phyloP scores from a whole-genome alignment of 306 rosid genomes.

The Rubus parviflorus region DNA sequence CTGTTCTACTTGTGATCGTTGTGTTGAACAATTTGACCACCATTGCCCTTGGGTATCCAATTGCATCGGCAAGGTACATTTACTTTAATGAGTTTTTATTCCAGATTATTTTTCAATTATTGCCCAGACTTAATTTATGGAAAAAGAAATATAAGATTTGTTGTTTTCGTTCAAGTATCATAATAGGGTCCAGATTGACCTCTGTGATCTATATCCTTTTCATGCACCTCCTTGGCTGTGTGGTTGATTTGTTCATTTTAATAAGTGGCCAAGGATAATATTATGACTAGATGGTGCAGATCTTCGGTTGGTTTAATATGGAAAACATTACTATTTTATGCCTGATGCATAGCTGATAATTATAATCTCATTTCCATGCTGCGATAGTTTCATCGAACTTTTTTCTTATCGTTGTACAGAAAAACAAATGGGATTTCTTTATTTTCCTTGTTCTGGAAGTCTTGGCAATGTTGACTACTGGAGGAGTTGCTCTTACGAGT shows the following conservation, averaged over 20 bases:
- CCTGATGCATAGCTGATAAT: neutral
- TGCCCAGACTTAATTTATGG: neutral
- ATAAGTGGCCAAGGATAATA: neutral
- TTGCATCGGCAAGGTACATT: slow-evolving; percentile 94
- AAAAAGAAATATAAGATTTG: slow-evolving; percentile 4
- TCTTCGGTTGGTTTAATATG: neutral
- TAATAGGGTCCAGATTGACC: neutral
- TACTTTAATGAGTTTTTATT: slow-evolving; percentile 13
- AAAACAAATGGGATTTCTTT: slow-evolving; percentile 94
- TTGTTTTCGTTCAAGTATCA: neutral
- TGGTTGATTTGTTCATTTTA: neutral
- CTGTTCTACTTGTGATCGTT: slow-evolving; percentile 89
- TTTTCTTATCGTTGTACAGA: slow-evolving; percentile 52
- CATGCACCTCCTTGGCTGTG: neutral
- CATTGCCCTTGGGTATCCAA: slow-evolving; percentile 99
- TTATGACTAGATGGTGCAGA: neutral
- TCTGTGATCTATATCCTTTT: neutral
- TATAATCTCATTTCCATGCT: neutral
- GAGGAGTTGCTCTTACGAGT: slow-evolving; percentile 79
- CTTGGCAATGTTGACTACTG: slow-evolving; percentile 85
- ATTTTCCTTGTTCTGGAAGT: slow-evolving; percentile 81
- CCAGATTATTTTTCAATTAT: slow-evolving; percentile 4
- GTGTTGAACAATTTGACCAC: slow-evolving; percentile 98
- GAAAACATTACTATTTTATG: neutral
- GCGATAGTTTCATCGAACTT: slow-evolving; percentile 14